Base-by-base conservation (phyloP, 495 filamentous ascomycete genomes). In the Neurospora sp. region DNA sequence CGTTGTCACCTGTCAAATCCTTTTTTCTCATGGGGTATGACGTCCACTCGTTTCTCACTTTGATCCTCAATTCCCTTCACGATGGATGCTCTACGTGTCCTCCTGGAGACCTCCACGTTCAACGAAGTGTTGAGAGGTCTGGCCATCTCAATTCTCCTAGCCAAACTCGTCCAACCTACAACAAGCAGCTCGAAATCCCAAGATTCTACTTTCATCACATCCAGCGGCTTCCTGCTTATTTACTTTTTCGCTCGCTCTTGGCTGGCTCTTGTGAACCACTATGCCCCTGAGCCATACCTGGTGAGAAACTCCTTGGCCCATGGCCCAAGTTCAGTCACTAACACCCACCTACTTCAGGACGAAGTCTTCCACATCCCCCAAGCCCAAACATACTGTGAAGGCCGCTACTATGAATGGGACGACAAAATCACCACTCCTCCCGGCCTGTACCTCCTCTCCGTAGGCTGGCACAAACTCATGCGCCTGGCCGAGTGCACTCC, bases 341-440 rank as follows among this genome's bases (percentile, higher is more conserved):
- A 81, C 76, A 18, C 22, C 9, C 69, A 6, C 10, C 9, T 59
- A 20, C 20, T 5, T 16, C 72, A 95, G 92, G 96, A 99, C 77
- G 96, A 99, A 82, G 89, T 94, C 35, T 99, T 99, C 81, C 96
- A 99, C 77, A 90, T 98, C 69, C 91, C 93, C 3, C 96, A 99
- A 82, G 94, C 94, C 0, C 92, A 96, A 71, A 86, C 87, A 9
- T 99, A 98, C 80, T 97, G 94, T 81, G 75, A 85, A 22, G 90
- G 92, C 20, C 85, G 88, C 38, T 98, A 90, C 83, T 79, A 80
- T 40, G 82, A 90, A 20, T 99, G 96, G 96, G 94, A 99, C 81
- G 91, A 93, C 16, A 98, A 98, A 78, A 93, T 99, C 74, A 99
- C 96, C 9, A 99, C 96, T 3, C 96, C 96, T 2, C 94, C 96